A percentile compares a stretch with the other conserved stretches of the same genome.
Conservation (phyloP, 352 stramenopile species). For the Phytophthora parvispora region DNA sequence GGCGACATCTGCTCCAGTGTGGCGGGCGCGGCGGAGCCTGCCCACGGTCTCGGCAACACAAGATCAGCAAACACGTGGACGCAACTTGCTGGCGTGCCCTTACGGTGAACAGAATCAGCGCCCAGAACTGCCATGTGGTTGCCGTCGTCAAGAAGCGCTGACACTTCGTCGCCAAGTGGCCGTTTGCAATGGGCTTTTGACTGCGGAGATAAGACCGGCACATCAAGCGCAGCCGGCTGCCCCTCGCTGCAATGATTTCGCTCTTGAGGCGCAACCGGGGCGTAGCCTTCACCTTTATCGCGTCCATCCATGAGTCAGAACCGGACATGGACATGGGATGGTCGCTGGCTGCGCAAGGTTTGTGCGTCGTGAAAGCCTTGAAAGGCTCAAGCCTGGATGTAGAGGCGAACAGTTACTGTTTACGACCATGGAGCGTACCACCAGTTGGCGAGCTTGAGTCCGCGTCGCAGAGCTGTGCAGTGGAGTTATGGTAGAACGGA, state of each 20-base stretch:
- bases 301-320: slow-evolving; percentile 7
- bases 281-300: neutral
- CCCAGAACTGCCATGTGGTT: slow-evolving; percentile 33
- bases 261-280: neutral
- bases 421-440: neutral
- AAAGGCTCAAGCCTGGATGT: no score
- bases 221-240: slow-evolving; percentile 12
- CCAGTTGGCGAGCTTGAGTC: neutral
- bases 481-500: neutral
- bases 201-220: neutral
- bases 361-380: neutral
- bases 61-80: slow-evolving; percentile 12
- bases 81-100: slow-evolving; percentile 19
- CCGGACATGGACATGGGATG: slow-evolving; percentile 9
- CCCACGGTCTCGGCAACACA: neutral
- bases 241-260: neutral
- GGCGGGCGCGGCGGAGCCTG: neutral
- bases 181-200: slow-evolving; percentile 14
- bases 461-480: neutral
- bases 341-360: neutral
- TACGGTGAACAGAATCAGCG: slow-evolving; percentile 19
- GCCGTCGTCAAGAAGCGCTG: slow-evolving; percentile 11
- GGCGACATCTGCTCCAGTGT: slow-evolving; percentile 27
- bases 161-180: slow-evolving; percentile 8
- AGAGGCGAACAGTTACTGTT: neutral